These are phyloP conservation scores for Ogataea ramenticola DNA, from an alignment of 805 yeast species.

Conservation along the genomic window DNA sequence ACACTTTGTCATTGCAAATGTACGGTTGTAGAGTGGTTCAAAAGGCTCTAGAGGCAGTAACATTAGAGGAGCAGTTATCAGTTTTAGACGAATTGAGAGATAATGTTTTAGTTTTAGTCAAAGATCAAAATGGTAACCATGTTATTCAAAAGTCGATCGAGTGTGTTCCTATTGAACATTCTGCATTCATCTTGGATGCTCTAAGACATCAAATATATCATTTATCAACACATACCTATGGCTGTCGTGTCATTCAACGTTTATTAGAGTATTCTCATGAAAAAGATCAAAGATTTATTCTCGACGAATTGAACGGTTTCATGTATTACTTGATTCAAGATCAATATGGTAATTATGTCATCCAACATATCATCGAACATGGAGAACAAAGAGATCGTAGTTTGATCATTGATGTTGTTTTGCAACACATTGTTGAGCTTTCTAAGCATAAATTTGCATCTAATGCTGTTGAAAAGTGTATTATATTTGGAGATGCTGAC, in stretches of 20 bases:
- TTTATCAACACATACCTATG: conserved; percentile 91
- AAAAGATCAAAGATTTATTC: conserved; percentile 58
- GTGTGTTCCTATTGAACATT: conserved; percentile 60
- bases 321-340: conserved; percentile 80
- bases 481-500: conserved; percentile 56
- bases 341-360: conserved; percentile 96
- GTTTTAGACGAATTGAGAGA: conserved; percentile 63
- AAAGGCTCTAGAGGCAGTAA: conserved; percentile 75
- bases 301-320: conserved; percentile 65
- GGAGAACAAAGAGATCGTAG: conserved; percentile 58
- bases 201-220: conserved; percentile 70
- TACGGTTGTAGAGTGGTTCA: conserved; percentile 98
- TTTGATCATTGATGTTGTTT: conserved; percentile 57
- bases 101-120: conserved; percentile 60
- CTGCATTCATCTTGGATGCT: conserved; percentile 67
- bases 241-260: conserved; percentile 95
- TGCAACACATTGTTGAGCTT: conserved; percentile 55
- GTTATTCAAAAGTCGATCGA: conserved; percentile 95
- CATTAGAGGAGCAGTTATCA: conserved; percentile 53
- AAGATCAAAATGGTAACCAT: conserved; percentile 97
- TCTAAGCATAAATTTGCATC: conserved; percentile 98
- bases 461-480: conserved; percentile 93
- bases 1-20: conserved; percentile 81
- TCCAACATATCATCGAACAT: conserved; percentile 87
- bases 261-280: conserved; percentile 69